These are phyloP conservation scores for Paxillus ammoniavirescens DNA, from an alignment of 768 basidiomycete genomes.

Conservation along the genomic window DNA sequence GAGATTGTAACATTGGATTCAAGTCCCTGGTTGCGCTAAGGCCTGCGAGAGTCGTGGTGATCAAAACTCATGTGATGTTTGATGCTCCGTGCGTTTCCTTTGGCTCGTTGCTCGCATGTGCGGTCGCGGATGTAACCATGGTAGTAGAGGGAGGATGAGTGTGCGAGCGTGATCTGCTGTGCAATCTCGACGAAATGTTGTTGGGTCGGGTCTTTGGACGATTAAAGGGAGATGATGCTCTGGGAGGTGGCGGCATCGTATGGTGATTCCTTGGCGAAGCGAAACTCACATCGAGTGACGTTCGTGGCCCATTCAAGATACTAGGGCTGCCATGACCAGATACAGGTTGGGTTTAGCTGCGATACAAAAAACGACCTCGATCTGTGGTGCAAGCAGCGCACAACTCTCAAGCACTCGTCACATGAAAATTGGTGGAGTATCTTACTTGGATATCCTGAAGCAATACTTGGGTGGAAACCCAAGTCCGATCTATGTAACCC, in stretches of 20 bases:
- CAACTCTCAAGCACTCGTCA: slow-evolving; percentile 12
- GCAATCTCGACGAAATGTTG: slow-evolving; percentile 9
- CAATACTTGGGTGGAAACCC: not conserved
- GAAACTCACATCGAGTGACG: slow-evolving; percentile 18
- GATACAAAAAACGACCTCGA: too few species aligned
- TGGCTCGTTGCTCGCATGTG: not conserved
- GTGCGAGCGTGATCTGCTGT: slow-evolving; percentile 18
- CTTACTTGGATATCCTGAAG: not conserved
- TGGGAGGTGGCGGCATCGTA: slow-evolving; percentile 9
- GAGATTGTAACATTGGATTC: too few species aligned
- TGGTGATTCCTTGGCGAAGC: slow-evolving; percentile 12
- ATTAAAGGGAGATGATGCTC: slow-evolving; percentile 1
- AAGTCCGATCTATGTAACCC: slow-evolving; percentile 31
- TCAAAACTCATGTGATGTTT: too few species aligned
- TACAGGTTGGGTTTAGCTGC: slow-evolving; percentile 15
- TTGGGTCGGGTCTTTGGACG: slow-evolving; percentile 1
- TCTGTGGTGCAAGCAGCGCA: too few species aligned
- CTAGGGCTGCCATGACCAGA: slow-evolving; percentile 27
- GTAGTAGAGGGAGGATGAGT: slow-evolving; percentile 8
- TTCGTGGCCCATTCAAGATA: slow-evolving; percentile 16
- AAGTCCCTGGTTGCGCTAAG: too few species aligned
- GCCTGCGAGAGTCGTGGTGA: too few species aligned
- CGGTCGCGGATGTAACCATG: not conserved
- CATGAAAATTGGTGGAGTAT: slow-evolving; percentile 47
- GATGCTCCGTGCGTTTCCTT: not conserved